phyloP scores from a whole-genome alignment of 2,329 filamentous ascomycete species.

The Beauveria pseudobassiana region DNA sequence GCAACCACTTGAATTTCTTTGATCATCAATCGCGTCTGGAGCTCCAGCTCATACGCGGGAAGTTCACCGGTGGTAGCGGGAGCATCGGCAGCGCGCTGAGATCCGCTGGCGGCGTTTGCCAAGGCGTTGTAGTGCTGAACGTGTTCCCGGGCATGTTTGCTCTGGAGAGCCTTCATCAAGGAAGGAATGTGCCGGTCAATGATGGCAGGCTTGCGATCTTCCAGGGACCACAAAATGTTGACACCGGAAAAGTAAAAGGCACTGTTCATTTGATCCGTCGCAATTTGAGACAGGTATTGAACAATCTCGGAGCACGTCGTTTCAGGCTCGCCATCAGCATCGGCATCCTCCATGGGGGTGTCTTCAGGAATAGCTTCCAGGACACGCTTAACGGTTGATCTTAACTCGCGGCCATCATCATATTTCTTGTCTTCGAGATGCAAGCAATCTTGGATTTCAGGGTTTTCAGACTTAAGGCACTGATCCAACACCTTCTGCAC shows the following conservation, averaged over 20 bases:
- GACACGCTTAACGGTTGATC: constrained; percentile 72
- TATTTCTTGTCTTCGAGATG: constrained; percentile 65
- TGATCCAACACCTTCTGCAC: constrained; percentile 89
- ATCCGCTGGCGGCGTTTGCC: constrained; percentile 40
- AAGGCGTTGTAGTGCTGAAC: constrained; percentile 64
- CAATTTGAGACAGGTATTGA: constrained; percentile 73
- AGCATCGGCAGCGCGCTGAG: constrained; percentile 44
- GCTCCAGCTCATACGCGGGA: constrained; percentile 70
- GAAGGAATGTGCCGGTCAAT: constrained; percentile 83
- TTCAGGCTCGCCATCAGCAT: constrained; percentile 78
- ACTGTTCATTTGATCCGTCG: constrained; percentile 77
- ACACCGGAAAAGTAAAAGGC: constrained; percentile 80
- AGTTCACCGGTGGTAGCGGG: constrained; percentile 48
- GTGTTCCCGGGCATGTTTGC: constrained; percentile 88
- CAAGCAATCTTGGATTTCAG: constrained; percentile 88
- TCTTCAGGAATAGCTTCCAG: constrained; percentile 83
- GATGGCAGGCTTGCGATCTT: constrained; percentile 73
- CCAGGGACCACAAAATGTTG: constrained; percentile 88
- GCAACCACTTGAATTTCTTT: constrained; percentile 93
- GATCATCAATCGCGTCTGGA: constrained; percentile 86
- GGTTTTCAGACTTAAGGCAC: constrained; percentile 76
- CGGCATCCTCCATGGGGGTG: constrained; percentile 60
- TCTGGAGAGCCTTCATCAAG: constrained; percentile 88
- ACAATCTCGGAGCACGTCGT: constrained; percentile 81
- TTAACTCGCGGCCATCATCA: constrained; percentile 62